Evolutionary conservation across 768 basidiomycete species (phyloP).

Genomic region (Tricholoma sp.): DNA sequence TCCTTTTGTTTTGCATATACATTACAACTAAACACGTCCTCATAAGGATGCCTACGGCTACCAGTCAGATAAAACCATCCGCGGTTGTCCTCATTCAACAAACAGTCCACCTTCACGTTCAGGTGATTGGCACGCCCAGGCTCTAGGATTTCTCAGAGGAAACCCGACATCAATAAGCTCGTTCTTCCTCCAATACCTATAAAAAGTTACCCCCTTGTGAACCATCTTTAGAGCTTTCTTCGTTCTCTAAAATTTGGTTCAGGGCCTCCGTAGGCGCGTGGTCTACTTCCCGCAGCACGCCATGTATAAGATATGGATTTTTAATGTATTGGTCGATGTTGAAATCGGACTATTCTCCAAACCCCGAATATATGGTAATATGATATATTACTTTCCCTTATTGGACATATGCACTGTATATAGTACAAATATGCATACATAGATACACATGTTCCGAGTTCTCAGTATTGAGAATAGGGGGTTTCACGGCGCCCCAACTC

Average conservation of each 20-base stretch:
- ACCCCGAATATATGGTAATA: too few species aligned
- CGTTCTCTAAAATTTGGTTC: conserved; percentile 36
- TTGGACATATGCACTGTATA: too few species aligned
- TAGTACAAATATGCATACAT: too few species aligned
- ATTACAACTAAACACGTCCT: not conserved
- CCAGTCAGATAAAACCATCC: not conserved
- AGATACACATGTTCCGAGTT: too few species aligned
- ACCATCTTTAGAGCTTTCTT: conserved; percentile 31
- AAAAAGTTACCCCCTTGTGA: conserved; percentile 30
- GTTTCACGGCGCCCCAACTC: too few species aligned
- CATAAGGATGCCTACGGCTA: not conserved
- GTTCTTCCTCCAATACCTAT: conserved; percentile 32
- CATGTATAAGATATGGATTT: conserved; percentile 43
- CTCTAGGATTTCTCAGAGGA: conserved; percentile 1
- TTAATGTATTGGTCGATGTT: conserved; percentile 33
- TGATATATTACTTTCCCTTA: too few species aligned
- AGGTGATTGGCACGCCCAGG: conserved; percentile 10
- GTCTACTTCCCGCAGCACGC: conserved; percentile 39
- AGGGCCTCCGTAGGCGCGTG: conserved; percentile 39
- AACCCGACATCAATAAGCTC: conserved; percentile 26
- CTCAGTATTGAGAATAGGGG: too few species aligned
- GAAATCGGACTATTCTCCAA: too few species aligned
- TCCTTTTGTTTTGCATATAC: not conserved
- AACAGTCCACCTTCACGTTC: conserved; percentile 29
- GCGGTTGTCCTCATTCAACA: conserved; percentile 16